Percentiles rank a stretch among this genome's conserved stretches.
phyloP scores from a whole-genome alignment of 371 early-diverging fungal genomes.

The Funneliformis caledonium region DNA sequence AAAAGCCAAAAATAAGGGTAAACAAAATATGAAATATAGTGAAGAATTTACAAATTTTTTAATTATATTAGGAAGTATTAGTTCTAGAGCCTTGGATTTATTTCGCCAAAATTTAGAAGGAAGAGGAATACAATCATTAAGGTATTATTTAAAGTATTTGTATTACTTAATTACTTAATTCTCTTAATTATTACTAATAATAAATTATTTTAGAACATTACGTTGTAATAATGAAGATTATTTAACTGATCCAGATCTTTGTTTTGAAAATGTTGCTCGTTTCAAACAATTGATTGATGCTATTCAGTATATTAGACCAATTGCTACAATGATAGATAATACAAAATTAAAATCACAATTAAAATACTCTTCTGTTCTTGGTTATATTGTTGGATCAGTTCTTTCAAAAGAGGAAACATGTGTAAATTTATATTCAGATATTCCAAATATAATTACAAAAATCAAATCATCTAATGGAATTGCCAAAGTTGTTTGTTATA shows the following conservation, averaged over 20 bases:
- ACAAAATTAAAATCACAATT: not conserved
- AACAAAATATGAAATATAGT: constrained; percentile 11
- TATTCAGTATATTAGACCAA: too few relatives aligned
- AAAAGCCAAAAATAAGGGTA: not conserved
- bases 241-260: too few relatives aligned
- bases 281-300: too few relatives aligned
- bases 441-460: not conserved
- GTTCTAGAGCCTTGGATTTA: not conserved
- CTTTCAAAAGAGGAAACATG: not conserved
- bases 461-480: not conserved
- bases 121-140: constrained; percentile 12
- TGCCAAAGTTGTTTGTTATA: not conserved
- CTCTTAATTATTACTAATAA: too few relatives aligned
- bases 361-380: not conserved
- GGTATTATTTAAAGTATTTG: constrained; percentile 9
- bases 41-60: constrained; percentile 10
- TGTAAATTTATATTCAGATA: not conserved
- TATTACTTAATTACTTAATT: too few relatives aligned
- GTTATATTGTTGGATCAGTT: not conserved
- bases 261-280: too few relatives aligned
- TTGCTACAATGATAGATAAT: too few relatives aligned
- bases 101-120: constrained; percentile 3
- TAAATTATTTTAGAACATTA: too few relatives aligned
- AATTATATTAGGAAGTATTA: not conserved
- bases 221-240: too few relatives aligned